A percentile compares a stretch with the other conserved stretches of the same genome.
These are phyloP conservation scores for Porcisia deanei DNA, from an alignment of 208 protist genomes.

Conservation along the genomic window DNA sequence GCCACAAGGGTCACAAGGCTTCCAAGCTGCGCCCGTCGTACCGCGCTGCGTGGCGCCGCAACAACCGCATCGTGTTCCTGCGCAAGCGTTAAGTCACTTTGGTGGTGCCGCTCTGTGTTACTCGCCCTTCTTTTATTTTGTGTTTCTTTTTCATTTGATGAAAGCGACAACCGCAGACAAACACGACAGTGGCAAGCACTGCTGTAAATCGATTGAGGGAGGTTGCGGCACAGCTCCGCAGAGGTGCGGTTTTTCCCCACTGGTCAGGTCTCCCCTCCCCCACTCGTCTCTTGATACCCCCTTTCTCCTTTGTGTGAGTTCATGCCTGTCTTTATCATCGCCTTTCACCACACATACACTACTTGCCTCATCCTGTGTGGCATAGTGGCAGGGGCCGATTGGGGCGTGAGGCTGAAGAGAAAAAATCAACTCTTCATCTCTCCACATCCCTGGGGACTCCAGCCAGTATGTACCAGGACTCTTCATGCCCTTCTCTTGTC, in stretches of 20 bases:
- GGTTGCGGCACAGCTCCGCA: background rate
- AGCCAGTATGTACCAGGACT: background rate
- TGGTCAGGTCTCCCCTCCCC: background rate
- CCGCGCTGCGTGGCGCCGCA: constrained; percentile 97
- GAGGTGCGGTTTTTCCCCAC: background rate
- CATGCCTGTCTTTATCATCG: background rate
- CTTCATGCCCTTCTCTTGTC: background rate
- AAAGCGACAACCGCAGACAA: background rate
- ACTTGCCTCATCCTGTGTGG: background rate
- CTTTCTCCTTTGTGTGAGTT: background rate
- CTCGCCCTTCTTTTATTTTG: constrained; percentile 15
- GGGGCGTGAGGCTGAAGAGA: no score
- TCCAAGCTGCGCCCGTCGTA: constrained; percentile 96
- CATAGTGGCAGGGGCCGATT: background rate
- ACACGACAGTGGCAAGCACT: background rate
- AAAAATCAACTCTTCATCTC: background rate
- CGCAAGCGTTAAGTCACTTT: constrained; percentile 79
- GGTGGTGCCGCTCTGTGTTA: background rate
- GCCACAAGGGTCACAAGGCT: constrained; percentile 94
- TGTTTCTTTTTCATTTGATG: constrained; percentile 20
- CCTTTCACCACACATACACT: no score
- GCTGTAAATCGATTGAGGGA: no score
- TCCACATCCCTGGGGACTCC: background rate
- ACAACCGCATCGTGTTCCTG: constrained; percentile 97
- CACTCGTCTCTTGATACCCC: background rate